phyloP scores from a whole-genome alignment of 345 rosid genomes.

The Murraya paniculata region DNA sequence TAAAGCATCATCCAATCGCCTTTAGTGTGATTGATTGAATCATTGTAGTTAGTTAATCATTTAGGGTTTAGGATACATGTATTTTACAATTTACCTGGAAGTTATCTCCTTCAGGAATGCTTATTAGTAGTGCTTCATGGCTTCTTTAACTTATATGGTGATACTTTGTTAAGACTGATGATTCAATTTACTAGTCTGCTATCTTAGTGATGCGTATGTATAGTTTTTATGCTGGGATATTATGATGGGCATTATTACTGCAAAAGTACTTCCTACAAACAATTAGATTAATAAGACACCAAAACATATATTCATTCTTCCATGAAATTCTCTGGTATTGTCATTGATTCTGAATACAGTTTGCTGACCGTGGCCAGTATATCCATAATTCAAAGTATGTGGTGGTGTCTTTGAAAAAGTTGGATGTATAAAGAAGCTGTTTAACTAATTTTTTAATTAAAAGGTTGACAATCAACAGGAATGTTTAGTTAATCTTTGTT shows the following conservation, averaged over 20 bases:
- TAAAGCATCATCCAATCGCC: not conserved
- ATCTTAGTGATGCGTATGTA: not conserved
- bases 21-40: not conserved
- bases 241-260: not conserved
- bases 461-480: not conserved
- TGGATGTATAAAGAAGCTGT: not conserved
- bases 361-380: not conserved
- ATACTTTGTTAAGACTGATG: not conserved
- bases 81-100: not conserved
- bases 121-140: not conserved
- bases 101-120: not conserved
- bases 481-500: not conserved
- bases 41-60: not conserved
- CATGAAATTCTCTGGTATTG: not conserved
- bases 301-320: not conserved
- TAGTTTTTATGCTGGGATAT: not conserved
- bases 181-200: not conserved
- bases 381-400: not conserved
- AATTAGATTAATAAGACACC: not conserved
- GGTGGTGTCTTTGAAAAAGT: not conserved
- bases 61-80: not conserved
- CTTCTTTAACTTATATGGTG: slow-evolving; percentile 7
- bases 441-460: not conserved
- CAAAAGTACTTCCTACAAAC: not conserved
- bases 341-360: not conserved